A percentile compares a stretch with the other conserved stretches of the same genome.
phyloP scores from a whole-genome alignment of 164 flowering plant species.

The Nymphaea thermarum region DNA sequence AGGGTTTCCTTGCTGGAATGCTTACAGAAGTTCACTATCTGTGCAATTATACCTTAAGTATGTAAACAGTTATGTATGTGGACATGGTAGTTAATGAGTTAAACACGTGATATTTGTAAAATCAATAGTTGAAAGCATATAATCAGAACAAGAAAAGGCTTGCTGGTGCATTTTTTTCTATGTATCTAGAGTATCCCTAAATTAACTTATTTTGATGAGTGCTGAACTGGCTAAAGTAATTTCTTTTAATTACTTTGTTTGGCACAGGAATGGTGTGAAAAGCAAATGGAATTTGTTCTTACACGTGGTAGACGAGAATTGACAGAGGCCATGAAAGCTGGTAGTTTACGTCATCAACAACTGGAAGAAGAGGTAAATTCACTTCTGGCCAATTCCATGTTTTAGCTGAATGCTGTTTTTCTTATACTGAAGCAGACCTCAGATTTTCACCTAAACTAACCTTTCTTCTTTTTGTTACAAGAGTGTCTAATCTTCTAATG shows the following conservation, averaged over 20 bases:
- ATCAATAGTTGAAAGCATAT: background rate
- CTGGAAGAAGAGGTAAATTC: constrained; percentile 71
- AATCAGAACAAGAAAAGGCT: background rate
- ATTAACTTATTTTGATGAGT: background rate
- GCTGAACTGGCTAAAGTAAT: background rate
- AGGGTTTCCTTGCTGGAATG: too few relatives aligned
- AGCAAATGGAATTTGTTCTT: constrained; percentile 64
- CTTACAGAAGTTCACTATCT: too few relatives aligned
- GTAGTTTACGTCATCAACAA: constrained; percentile 54
- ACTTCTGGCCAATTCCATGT: background rate
- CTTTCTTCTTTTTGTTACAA: background rate
- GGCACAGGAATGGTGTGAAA: constrained; percentile 89
- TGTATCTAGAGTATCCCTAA: background rate
- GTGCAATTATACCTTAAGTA: too few relatives aligned
- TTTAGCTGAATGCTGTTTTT: background rate
- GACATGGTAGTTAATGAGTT: background rate
- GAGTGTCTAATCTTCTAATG: background rate
- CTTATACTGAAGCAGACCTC: background rate
- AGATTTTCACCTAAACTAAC: background rate
- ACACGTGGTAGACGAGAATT: constrained; percentile 24
- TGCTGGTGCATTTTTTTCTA: background rate
- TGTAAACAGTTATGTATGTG: too few relatives aligned
- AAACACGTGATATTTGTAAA: background rate
- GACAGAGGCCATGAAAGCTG: constrained; percentile 70
- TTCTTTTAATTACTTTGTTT: background rate